Base-by-base conservation (phyloP, 2,329 filamentous ascomycete genomes). In the Teratosphaeria viscida region DNA sequence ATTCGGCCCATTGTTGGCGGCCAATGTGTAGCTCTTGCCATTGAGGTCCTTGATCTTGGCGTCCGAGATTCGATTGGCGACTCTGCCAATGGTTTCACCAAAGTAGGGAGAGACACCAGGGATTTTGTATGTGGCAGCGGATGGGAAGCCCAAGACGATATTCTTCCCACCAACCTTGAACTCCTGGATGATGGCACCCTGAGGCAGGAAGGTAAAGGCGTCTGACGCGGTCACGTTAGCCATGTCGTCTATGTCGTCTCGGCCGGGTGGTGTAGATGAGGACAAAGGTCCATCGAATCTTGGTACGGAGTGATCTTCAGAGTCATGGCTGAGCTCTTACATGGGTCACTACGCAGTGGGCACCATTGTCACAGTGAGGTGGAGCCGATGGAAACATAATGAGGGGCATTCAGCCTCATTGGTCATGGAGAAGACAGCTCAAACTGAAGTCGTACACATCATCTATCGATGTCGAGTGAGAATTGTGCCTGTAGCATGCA, bases 11-110 rank as follows among this genome's bases (percentile, higher is more conserved):
- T 96, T 84, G 76, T 96, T 96, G 61, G 82, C 82, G 7, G 82
- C 80, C 52, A 97, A 80, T 16, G 79, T 68, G 74, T 95, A 94
- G 3, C 81, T 77, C 68, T 83, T 82, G 14, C 81, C 80, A 74
- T 96, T 96, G 67, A 96, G 76, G 57, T 79, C 80, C 64, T 85
- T 76, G 71, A 96, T 85, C 65, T 83, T 80, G 29, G 86, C 90
- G 69, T 81, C 79, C 59, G 84, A 82, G 71, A 96, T 85, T 60
- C 92, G 87, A 77, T 97, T 97, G 62, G 91, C 82, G 34, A 84
- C 79, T 47, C 83, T 89, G 59, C 94, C 94, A 72, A 97, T 96
- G 53, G 90, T 97, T 73, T 92, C 92, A 64, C 94, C 92, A 71
- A 96, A 97, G 78, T 85, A 92, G 1, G 89, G 85, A 11, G 75